Conservation (phyloP, 371 early-diverging fungal species). For the Nosema granulosis region DNA sequence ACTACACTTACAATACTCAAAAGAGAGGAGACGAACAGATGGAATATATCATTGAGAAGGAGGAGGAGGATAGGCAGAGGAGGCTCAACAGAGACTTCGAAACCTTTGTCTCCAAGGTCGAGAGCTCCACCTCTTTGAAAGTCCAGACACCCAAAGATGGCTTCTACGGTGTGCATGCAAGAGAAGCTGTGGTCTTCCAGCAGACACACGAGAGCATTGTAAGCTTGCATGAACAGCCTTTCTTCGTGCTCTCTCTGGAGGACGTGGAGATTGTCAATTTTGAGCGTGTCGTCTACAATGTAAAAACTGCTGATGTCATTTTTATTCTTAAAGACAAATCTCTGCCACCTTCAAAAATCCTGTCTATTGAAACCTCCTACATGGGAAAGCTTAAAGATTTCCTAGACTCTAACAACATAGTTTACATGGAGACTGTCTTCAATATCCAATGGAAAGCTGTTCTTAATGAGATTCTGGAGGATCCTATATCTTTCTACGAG, state of each 20-base stretch:
- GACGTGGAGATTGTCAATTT: conserved; percentile 94
- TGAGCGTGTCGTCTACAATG: conserved; percentile 90
- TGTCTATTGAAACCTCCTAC: conserved; percentile 84
- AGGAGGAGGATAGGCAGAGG: conserved; percentile 84
- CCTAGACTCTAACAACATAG: conserved; percentile 89
- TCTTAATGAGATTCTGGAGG: conserved; percentile 91
- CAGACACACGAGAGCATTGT: conserved; percentile 94
- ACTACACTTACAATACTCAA: conserved; percentile 88
- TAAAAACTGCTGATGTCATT: conserved; percentile 97
- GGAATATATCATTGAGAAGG: conserved; percentile 93
- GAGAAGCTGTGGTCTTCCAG: conserved; percentile 84
- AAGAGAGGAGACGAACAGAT: conserved; percentile 78
- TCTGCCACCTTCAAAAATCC: conserved; percentile 82
- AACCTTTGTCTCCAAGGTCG: conserved; percentile 80
- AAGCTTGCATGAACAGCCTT: conserved; percentile 89
- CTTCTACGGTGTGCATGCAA: conserved; percentile 89
- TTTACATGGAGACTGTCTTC: conserved; percentile 88
- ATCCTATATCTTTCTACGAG: conserved; percentile 86
- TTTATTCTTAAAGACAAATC: conserved; percentile 91
- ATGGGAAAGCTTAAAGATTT: conserved; percentile 91
- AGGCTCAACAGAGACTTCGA: conserved; percentile 89
- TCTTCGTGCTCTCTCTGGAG: conserved; percentile 79
- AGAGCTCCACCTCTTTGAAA: conserved; percentile 72
- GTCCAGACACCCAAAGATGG: conserved; percentile 85
- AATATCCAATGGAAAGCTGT: conserved; percentile 94